Percentiles rank a stretch among this genome's conserved stretches.
Conservation (phyloP, 1,139 yeast genomes). For the Yamadazyma diospyri region DNA sequence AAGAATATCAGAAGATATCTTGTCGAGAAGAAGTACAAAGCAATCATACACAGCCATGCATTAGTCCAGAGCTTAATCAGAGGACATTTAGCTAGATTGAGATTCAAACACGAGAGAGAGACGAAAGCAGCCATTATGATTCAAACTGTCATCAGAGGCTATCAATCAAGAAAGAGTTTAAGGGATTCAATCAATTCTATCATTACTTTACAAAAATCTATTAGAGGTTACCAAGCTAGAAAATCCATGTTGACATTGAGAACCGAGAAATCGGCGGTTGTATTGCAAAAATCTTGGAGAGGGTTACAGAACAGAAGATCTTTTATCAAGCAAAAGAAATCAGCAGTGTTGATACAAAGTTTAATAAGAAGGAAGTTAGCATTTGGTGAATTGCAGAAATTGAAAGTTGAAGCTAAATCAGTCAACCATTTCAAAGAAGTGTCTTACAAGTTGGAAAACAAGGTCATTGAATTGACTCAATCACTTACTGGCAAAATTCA, state of each 20-base stretch:
- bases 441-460: constrained; percentile 88
- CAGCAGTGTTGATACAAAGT: constrained; percentile 73
- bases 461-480: constrained; percentile 92
- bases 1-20: constrained; percentile 71
- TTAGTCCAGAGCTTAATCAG: constrained; percentile 59
- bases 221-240: constrained; percentile 67
- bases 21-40: constrained; percentile 60
- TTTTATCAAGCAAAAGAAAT: constrained; percentile 39
- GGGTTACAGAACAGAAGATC: constrained; percentile 50
- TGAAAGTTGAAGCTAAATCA: constrained; percentile 84
- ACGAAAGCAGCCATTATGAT: constrained; percentile 63
- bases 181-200: constrained; percentile 46
- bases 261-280: constrained; percentile 59
- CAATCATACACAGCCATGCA: constrained; percentile 52
- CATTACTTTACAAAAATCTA: constrained; percentile 58
- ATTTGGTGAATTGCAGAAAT: constrained; percentile 52
- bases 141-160: constrained; percentile 75
- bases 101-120: constrained; percentile 57
- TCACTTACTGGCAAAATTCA: constrained; percentile 71
- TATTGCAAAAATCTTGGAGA: constrained; percentile 68
- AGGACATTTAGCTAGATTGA: constrained; percentile 59
- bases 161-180: constrained; percentile 47
- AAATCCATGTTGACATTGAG: constrained; percentile 43
- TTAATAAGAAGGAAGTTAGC: constrained; percentile 78
- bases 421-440: constrained; percentile 88